Evolutionary conservation across 345 rosid species (phyloP).

Genomic region (Streptanthus diversifolius): DNA sequence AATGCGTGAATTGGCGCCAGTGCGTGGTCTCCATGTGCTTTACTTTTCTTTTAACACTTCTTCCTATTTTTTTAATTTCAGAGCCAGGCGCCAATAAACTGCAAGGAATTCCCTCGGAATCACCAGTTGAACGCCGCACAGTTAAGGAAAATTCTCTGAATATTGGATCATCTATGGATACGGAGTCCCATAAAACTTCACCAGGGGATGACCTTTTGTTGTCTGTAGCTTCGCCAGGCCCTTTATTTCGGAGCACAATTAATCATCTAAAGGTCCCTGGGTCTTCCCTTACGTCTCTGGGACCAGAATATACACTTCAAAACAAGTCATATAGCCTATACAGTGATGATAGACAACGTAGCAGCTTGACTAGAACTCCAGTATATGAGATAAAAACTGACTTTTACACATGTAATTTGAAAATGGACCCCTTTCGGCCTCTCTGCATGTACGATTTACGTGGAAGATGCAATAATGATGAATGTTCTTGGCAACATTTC

Average conservation of each 20-base stretch:
- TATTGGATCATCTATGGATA: conserved; percentile 29
- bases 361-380: conserved; percentile 28
- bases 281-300: conserved; percentile 23
- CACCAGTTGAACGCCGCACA: conserved; percentile 29
- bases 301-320: conserved; percentile 29
- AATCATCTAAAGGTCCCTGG: conserved; percentile 47
- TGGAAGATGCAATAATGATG: conserved; percentile 93
- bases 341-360: conserved; percentile 33
- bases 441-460: conserved; percentile 91
- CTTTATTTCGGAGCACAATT: conserved; percentile 51
- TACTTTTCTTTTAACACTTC: not conserved
- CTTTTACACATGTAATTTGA: conserved; percentile 45
- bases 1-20: conserved; percentile 6
- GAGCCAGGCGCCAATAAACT: conserved; percentile 43
- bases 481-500: conserved; percentile 92
- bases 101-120: conserved; percentile 38
- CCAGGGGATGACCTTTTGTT: conserved; percentile 22
- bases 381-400: conserved; percentile 41
- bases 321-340: conserved; percentile 27
- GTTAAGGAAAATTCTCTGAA: conserved; percentile 18
- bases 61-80: conserved; percentile 15
- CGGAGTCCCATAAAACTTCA: conserved; percentile 33
- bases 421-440: conserved; percentile 77
- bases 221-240: conserved; percentile 35
- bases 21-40: not conserved